Conservation (phyloP, 495 filamentous ascomycete species). For the Neurospora cerealis region DNA sequence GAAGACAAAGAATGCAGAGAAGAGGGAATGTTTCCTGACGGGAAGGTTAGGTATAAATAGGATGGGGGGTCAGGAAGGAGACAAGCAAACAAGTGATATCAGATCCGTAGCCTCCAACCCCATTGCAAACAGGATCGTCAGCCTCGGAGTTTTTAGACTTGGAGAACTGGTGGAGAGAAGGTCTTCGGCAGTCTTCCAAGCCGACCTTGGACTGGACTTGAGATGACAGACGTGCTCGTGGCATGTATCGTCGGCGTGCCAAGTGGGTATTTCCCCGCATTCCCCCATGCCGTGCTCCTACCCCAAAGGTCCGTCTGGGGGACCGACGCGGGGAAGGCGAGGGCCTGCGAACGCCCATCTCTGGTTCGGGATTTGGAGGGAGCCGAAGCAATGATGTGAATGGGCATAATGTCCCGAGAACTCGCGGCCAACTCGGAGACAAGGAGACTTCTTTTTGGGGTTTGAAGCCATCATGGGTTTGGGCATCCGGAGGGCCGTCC, state of each 20-base stretch:
- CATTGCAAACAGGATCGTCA: neutral
- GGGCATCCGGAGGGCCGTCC: neutral
- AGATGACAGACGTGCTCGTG: neutral
- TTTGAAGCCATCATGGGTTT: neutral
- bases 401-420: neutral
- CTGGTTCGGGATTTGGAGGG: neutral
- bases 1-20: neutral
- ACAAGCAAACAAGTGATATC: neutral
- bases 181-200: neutral
- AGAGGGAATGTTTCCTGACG: neutral
- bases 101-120: neutral
- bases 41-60: neutral
- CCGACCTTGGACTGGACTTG: neutral
- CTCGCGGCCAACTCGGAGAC: neutral
- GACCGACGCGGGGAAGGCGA: neutral
- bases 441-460: neutral
- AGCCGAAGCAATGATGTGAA: neutral
- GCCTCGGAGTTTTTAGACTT: neutral
- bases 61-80: neutral
- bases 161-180: neutral
- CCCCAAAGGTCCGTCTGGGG: neutral
- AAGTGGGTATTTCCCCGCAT: neutral
- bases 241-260: neutral
- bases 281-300: neutral
- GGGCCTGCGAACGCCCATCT: neutral